Base-by-base conservation (phyloP, 371 early-diverging fungal genomes). In the Mortierella sp. region DNA sequence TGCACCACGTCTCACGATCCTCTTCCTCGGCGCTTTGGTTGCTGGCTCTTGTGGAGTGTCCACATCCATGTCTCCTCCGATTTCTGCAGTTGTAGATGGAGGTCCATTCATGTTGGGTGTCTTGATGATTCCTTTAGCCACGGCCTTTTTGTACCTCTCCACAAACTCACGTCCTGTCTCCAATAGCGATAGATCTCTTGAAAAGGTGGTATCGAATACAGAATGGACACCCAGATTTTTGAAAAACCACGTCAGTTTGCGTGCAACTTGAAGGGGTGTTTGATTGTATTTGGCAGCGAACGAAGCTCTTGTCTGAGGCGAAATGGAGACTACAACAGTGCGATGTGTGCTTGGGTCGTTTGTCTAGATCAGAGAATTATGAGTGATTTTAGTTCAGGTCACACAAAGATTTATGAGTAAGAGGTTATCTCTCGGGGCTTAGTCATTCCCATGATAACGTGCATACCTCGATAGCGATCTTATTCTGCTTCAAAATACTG, bases 231-330 rank as follows among this genome's bases (percentile, higher is more conserved):
- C 97, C 36, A 97, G 87, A n/a, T 79, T 74, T 64, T 91, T 90
- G 76, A 94, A 92, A 67, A 94, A 91, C 55, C 87, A 83, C 0
- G 91, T 87, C 50, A 94, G 65, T 24, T 88, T 87, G 65, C 84
- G 83, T 33, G 88, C 86, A 0, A 93, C 92, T 74, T 91, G 89
- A 24, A 91, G 65, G 8, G 89, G 84, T 1, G 91, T 77, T 45
- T 97, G 67, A 36, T 87, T 74, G 80, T 95, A 95, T 83, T 97
- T 97, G 10, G 93, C 91, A 4, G 97, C 97, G 40, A 99, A 80
- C 2, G 97, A 96, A 3, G 97, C 98, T 50, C 94, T 85, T 0
- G 95, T 89, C 77, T 99, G 98, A n/a, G 97, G 97, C 13, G 97
- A 92, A 38, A 98, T 86, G 16, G 98, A 94, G 13, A 96, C 88